Conservation (phyloP, 2,329 filamentous ascomycete species). For the Cladorrhinum sp. region DNA sequence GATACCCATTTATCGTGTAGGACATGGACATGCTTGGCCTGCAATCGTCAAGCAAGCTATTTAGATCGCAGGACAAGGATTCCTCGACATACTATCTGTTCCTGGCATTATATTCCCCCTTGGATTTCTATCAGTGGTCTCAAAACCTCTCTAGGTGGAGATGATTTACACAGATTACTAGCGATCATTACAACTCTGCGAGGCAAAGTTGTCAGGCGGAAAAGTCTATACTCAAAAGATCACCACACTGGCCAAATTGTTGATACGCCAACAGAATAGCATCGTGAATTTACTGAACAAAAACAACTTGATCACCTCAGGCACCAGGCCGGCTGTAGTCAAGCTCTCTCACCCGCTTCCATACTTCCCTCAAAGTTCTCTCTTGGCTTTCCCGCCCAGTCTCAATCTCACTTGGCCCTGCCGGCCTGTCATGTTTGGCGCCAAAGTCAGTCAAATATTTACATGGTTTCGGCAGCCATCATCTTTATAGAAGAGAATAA, state of each 20-base stretch:
- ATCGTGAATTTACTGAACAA: neutral
- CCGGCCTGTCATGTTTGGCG: conserved; percentile 49
- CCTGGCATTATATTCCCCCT: neutral
- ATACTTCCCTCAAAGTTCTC: conserved; percentile 67
- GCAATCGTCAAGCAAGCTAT: neutral
- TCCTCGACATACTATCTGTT: neutral
- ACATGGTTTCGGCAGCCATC: too few species aligned
- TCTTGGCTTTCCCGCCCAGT: conserved; percentile 66
- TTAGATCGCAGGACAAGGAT: neutral
- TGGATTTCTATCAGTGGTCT: neutral
- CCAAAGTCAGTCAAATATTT: neutral
- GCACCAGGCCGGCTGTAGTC: conserved; percentile 66
- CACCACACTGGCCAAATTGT: neutral
- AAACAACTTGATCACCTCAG: conserved; percentile 29
- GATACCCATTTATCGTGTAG: neutral
- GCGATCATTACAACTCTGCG: neutral
- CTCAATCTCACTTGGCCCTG: conserved; percentile 58
- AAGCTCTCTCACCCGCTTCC: conserved; percentile 63
- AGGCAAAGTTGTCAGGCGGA: neutral
- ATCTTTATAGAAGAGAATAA: too few species aligned
- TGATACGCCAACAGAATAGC: too few species aligned
- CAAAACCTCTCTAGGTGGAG: too few species aligned
- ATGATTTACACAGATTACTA: too few species aligned
- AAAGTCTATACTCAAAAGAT: neutral
- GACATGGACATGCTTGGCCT: neutral